These are phyloP conservation scores for Wickerhamiella australiensis DNA, from an alignment of 805 yeast genomes.

Conservation along the genomic window DNA sequence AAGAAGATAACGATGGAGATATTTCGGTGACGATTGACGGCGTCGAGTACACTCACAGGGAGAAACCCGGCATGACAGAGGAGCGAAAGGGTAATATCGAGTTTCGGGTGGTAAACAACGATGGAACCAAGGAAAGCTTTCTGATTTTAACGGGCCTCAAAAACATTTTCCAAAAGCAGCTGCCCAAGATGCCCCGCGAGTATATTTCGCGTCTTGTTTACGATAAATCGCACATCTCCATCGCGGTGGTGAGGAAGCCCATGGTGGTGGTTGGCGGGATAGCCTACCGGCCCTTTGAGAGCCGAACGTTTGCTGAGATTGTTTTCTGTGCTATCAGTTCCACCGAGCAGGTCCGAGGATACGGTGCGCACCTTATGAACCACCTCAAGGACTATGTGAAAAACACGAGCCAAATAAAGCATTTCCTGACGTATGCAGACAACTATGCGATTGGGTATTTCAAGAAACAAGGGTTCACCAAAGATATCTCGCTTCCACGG, in stretches of 20 bases:
- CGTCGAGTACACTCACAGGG: constrained; percentile 66
- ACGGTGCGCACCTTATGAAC: constrained; percentile 98
- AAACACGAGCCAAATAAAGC: constrained; percentile 70
- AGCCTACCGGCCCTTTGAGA: constrained; percentile 87
- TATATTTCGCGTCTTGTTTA: constrained; percentile 89
- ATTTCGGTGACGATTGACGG: constrained; percentile 62
- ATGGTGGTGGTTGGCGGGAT: constrained; percentile 96
- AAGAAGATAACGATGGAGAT: constrained; percentile 27
- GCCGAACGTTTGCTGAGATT: constrained; percentile 88
- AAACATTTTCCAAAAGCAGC: constrained; percentile 90
- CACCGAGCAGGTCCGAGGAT: constrained; percentile 95
- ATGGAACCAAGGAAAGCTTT: constrained; percentile 72
- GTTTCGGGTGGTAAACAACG: constrained; percentile 93
- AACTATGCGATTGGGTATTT: constrained; percentile 98
- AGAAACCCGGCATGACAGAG: constrained; percentile 86
- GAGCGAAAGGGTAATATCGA: constrained; percentile 89
- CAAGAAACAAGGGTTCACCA: constrained; percentile 96
- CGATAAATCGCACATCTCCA: constrained; percentile 85
- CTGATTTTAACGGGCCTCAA: constrained; percentile 90
- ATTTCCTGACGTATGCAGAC: constrained; percentile 92
- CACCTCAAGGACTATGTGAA: constrained; percentile 92
- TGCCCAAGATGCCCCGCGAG: constrained; percentile 98
- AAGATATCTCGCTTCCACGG: constrained; percentile 78
- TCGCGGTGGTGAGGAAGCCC: constrained; percentile 91
- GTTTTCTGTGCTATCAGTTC: constrained; percentile 97